phyloP scores from a whole-genome alignment of 1,284 basidiomycete species.

The Thelephora terrestris region DNA sequence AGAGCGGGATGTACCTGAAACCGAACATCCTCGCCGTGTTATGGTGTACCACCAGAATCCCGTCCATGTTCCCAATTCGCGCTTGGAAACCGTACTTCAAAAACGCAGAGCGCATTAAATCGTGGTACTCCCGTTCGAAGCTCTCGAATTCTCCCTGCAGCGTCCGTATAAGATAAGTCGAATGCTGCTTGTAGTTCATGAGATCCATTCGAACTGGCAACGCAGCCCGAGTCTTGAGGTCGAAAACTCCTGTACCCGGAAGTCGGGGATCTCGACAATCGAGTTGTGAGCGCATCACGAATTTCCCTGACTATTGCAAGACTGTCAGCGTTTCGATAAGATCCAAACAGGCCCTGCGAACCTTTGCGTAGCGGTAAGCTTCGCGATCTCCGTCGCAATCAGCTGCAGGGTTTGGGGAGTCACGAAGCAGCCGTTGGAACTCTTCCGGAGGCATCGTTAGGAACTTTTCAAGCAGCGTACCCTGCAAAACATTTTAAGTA shows the following conservation, averaged over 20 bases:
- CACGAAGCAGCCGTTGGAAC: conserved; percentile 56
- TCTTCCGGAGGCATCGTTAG: conserved; percentile 61
- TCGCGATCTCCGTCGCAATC: conserved; percentile 38
- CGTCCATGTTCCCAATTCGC: conserved; percentile 96
- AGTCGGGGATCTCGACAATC: conserved; percentile 79
- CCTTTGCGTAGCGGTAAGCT: conserved; percentile 79
- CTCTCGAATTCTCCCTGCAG: conserved; percentile 58
- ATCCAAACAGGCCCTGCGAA: conserved; percentile 21
- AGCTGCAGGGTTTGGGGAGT: conserved; percentile 24
- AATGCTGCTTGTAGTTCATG: conserved; percentile 74
- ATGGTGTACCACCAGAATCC: conserved; percentile 92
- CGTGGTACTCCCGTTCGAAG: conserved; percentile 87
- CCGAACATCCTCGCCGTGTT: conserved; percentile 87
- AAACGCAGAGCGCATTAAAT: conserved; percentile 88
- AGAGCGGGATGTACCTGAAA: conserved; percentile 86
- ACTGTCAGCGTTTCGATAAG: not conserved
- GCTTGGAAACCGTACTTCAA: conserved; percentile 97
- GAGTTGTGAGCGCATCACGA: conserved; percentile 93
- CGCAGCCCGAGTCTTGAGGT: conserved; percentile 91
- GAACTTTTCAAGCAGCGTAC: conserved; percentile 85
- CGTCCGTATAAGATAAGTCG: conserved; percentile 64
- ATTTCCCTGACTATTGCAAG: conserved; percentile 46
- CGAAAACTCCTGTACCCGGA: conserved; percentile 88
- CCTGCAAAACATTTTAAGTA: conserved; percentile 33
- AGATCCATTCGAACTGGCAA: conserved; percentile 80